A percentile compares a stretch with the other conserved stretches of the same genome.
Conservation (phyloP, 257 asterid genomes). For the Nicotiana noctiflora region DNA sequence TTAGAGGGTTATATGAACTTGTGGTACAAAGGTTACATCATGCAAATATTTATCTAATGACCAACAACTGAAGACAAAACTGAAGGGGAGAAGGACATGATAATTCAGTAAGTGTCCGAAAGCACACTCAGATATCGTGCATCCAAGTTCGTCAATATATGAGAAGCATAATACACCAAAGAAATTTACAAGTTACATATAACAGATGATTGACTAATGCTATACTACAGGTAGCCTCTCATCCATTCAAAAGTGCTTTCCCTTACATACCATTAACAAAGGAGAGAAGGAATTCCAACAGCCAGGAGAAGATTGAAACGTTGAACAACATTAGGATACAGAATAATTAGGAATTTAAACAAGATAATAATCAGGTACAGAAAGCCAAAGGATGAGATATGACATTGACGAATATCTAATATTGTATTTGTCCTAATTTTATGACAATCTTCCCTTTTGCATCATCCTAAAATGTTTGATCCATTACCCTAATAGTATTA, state of each 20-base stretch:
- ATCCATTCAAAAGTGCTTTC: neutral
- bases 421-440: neutral
- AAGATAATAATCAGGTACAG: neutral
- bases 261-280: neutral
- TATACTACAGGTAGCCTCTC: neutral
- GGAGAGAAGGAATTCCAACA: neutral
- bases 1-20: neutral
- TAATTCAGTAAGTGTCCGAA: neutral
- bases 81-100: neutral
- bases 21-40: neutral
- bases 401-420: neutral
- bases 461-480: neutral
- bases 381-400: neutral
- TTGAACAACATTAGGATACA: neutral
- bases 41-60: slow-evolving; percentile 5
- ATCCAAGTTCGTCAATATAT: neutral
- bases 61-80: neutral
- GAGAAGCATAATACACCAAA: neutral
- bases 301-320: neutral
- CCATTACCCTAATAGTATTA: neutral
- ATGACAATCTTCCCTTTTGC: neutral
- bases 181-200: neutral
- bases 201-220: neutral
- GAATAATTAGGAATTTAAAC: neutral
- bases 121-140: neutral